Conservation (phyloP, 768 basidiomycete genomes). For the Mrakia gelida region DNA sequence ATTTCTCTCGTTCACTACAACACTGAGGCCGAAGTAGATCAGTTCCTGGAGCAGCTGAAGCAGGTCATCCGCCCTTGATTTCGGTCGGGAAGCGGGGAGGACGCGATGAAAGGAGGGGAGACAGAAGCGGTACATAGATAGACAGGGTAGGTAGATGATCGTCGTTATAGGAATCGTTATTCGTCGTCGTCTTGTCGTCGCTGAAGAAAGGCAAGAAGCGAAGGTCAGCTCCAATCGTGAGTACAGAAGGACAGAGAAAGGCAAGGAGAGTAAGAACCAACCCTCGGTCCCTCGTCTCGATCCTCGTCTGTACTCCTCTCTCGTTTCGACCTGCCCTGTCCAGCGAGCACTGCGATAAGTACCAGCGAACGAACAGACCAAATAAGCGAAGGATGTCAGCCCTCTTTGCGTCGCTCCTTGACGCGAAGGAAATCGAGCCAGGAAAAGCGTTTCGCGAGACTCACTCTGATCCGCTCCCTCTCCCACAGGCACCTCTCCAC, state of each 20-base stretch:
- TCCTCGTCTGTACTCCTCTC: constrained; percentile 28
- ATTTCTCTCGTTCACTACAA: constrained; percentile 77
- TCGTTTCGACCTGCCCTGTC: constrained; percentile 14
- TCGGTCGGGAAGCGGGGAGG: too few species aligned
- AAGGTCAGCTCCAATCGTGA: background rate
- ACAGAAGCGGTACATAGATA: background rate
- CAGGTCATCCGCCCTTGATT: background rate
- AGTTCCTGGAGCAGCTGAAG: constrained; percentile 49
- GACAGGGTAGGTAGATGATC: background rate
- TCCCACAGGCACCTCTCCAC: constrained; percentile 29
- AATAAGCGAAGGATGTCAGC: background rate
- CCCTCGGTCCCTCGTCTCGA: constrained; percentile 6
- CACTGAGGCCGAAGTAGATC: constrained; percentile 64
- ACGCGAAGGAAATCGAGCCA: background rate
- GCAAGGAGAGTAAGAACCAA: background rate
- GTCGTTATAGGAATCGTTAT: background rate
- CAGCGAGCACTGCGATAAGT: constrained; percentile 11
- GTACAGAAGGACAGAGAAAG: background rate
- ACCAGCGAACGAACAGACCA: too few species aligned
- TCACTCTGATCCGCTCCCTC: constrained; percentile 32
- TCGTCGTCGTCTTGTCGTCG: constrained; percentile 26
- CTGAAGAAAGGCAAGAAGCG: background rate
- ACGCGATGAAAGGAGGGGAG: background rate
- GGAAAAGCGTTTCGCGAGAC: background rate
- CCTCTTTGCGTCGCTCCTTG: too few species aligned